Base-by-base conservation (phyloP, 1,284 basidiomycete genomes). In the Phellopilus nigrolimitatus region DNA sequence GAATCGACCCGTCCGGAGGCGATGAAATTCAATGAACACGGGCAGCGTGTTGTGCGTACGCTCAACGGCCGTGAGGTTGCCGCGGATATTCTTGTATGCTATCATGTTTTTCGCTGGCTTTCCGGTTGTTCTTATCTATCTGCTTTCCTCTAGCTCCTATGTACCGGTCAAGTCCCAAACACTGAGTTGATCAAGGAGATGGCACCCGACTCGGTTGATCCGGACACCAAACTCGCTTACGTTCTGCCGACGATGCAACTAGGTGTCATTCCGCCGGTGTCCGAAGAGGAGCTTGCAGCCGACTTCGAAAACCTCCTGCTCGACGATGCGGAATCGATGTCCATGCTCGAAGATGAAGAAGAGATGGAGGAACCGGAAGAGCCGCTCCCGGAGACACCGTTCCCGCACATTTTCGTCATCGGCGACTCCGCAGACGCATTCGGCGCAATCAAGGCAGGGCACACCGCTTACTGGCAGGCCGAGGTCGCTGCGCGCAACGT, bases 141-240 rank as follows among this genome's bases (percentile, higher is more conserved):
- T 10, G 33, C 7, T 4, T 43, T 31, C n/a, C 30, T 45, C 38
- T 25, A 88, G 82, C 73, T 91, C 12, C 69, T 85, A 1, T 90
- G 88, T 62, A 90, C 87, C 0, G 88, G 88, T 5, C 87, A 89
- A 66, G 72, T 68, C 31, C 85, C 87, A 15, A 88, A 90, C 62
- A 83, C 84, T 0, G 69, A 65, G 0, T 62, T 90, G 34, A 67
- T 91, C 22, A 66, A 63, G 24, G 60, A 63, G 0, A 69, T 84
- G 58, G 71, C 80, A 47, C 71, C 79, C 0, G 60, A 68, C 2
- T 72, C 75, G 1, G 71, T 89, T 39, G 71, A 79, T 47, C 61
- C 72, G 0, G 57, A 63, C 7, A 78, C 68, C 36, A 70, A 70
- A n/a, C 68, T 76, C 41, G 76, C 79, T 19, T 69, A 72, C 48